Evolutionary conservation across 495 filamentous ascomycete species (phyloP).

Genomic region (Thermothielavioides terrestris): DNA sequence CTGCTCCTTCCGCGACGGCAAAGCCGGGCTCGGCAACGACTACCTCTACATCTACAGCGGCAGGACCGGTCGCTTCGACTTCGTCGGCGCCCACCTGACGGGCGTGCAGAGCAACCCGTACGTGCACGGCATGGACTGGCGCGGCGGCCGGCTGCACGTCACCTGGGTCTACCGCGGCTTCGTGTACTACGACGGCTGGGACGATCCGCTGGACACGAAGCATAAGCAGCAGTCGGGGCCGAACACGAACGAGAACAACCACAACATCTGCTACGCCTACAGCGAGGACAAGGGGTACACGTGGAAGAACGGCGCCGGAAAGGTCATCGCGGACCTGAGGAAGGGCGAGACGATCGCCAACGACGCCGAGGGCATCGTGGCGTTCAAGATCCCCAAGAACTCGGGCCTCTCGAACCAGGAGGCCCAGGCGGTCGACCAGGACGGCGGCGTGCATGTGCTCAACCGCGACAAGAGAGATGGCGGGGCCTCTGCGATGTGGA

Average conservation of each 20-base stretch:
- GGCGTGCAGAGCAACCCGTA: constrained; percentile 41
- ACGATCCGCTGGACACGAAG: constrained; percentile 32
- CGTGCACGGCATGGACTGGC: constrained; percentile 36
- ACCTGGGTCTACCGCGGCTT: constrained; percentile 44
- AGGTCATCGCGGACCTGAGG: constrained; percentile 27
- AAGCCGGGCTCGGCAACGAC: constrained; percentile 41
- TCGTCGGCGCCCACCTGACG: constrained; percentile 34
- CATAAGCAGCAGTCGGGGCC: constrained; percentile 39
- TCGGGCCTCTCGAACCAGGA: constrained; percentile 42
- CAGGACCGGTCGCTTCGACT: constrained; percentile 17
- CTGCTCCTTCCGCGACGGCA: constrained; percentile 40
- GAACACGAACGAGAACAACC: constrained; percentile 39
- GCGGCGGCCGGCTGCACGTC: constrained; percentile 26
- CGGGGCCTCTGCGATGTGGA: constrained; percentile 26
- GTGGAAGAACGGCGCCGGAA: constrained; percentile 32
- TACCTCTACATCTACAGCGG: constrained; percentile 34
- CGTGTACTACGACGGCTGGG: constrained; percentile 35
- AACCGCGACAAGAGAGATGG: constrained; percentile 33
- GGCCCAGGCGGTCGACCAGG: constrained; percentile 36
- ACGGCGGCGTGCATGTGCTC: constrained; percentile 40
- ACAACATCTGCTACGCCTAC: constrained; percentile 40
- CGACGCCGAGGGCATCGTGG: constrained; percentile 28
- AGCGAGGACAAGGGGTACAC: constrained; percentile 31
- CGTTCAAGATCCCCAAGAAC: constrained; percentile 32
- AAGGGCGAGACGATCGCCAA: constrained; percentile 30